Evolutionary conservation across 495 filamentous ascomycete species (phyloP), one percentile per base, ranked within the genome.

Genomic region (Penicillium macrosclerotiorum): DNA sequence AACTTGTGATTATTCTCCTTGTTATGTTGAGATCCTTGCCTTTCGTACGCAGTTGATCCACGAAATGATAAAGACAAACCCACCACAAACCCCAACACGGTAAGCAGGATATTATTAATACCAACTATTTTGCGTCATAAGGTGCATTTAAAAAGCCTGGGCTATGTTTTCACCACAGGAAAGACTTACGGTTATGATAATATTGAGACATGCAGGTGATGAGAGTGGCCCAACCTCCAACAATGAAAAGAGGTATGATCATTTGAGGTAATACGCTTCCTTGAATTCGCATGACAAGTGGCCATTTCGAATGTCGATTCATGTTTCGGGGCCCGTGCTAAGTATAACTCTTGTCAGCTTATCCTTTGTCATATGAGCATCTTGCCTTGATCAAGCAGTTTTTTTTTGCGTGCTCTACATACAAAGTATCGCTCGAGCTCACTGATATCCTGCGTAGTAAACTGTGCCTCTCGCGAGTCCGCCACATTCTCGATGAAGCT

Each of bases 31-130:
- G 1, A 29, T 2, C 1, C 2, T 22, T 75, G 78, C 57, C 87
- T 83, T 64, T 94, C 89, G 56, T 95, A 95, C 3, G 89, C 89
- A 8, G 88, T 90, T 1, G 86, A 86, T 49, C 81, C 86, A 34
- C 89, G 83, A 68, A 95, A 93, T 16, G 85, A 89, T 48, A 95
- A 71, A 0, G 86, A 78, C 55, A 94, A 64, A 72, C 84, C 86
- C 54, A 95, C 87, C 45, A 94, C 88, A 72, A 95, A 93, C 82
- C 89, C 89, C 22, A 88, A 80, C 8, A 94, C 83, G 11, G 88
- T 94, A 24, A 95, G 77, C 6, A 95, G 74, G 40, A 90, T 75
- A 22, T 75, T 80, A 47, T 78, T 76, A 18, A 93, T 83, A 17
- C 77, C 76, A 18, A 74, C 70, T 73, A 42, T 4, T 20, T 16